Evolutionary conservation across 768 basidiomycete species (phyloP).

Genomic region (Russula dissimulans): DNA sequence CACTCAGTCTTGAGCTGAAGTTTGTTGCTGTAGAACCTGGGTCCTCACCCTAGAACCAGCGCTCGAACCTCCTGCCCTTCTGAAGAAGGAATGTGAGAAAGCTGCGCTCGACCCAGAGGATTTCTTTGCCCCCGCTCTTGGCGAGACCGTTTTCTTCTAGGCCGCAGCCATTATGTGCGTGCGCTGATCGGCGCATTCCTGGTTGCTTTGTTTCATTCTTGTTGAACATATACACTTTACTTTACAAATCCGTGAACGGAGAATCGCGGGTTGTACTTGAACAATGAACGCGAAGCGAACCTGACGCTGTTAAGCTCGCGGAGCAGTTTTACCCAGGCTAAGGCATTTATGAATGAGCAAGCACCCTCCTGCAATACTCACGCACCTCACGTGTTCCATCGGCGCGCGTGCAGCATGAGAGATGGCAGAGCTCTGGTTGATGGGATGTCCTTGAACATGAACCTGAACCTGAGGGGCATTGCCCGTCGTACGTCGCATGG

Average conservation of each 20-base stretch:
- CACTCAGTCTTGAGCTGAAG: not conserved
- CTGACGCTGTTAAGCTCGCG: no score
- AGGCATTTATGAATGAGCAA: no score
- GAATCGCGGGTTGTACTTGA: not conserved
- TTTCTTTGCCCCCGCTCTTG: slow-evolving; percentile 51
- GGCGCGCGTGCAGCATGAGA: no score
- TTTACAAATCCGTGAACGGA: not conserved
- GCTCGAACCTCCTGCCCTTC: slow-evolving; percentile 47
- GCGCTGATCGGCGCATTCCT: not conserved
- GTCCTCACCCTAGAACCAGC: slow-evolving; percentile 45
- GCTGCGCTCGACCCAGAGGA: slow-evolving; percentile 42
- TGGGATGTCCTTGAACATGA: no score
- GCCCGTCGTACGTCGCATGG: no score
- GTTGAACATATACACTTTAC: not conserved
- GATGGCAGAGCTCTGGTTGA: no score
- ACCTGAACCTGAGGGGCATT: no score
- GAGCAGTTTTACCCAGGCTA: no score
- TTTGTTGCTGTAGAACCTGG: slow-evolving; percentile 37
- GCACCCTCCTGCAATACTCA: no score
- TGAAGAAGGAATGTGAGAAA: slow-evolving; percentile 44
- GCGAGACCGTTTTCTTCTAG: slow-evolving; percentile 40
- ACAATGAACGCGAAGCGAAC: no score
- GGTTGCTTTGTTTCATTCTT: not conserved
- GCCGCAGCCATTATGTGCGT: not conserved
- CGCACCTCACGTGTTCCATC: no score